Percentiles rank a stretch among this genome's conserved stretches.
Conservation (phyloP, 768 basidiomycete genomes). For the Hysterangium stoloniferum region DNA sequence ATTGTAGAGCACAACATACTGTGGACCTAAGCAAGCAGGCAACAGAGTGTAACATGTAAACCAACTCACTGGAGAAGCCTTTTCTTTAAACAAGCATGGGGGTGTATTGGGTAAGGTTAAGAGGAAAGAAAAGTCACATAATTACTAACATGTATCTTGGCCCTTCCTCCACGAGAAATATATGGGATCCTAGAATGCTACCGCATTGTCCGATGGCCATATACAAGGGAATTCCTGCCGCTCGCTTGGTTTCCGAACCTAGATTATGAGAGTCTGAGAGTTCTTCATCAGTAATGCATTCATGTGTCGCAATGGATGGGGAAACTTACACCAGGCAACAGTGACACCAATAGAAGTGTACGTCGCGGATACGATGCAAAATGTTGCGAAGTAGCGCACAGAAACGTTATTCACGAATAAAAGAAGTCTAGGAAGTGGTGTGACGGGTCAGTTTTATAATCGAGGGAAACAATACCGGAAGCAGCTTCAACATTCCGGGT, state of each 20-base stretch:
- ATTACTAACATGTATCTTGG: slow-evolving; percentile 56
- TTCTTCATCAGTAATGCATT: slow-evolving; percentile 45
- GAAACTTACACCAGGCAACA: too few species aligned
- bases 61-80: slow-evolving; percentile 46
- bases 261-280: slow-evolving; percentile 67
- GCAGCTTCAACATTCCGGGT: too few species aligned
- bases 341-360: slow-evolving; percentile 45
- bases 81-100: slow-evolving; percentile 35
- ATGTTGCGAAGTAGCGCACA: slow-evolving; percentile 70
- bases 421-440: too few species aligned
- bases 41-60: background rate
- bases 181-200: slow-evolving; percentile 60
- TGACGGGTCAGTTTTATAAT: too few species aligned
- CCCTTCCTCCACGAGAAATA: slow-evolving; percentile 56
- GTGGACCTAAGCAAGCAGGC: background rate
- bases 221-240: slow-evolving; percentile 68
- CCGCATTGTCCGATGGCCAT: slow-evolving; percentile 78
- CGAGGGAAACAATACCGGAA: too few species aligned
- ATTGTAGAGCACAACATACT: slow-evolving; percentile 35
- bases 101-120: too few species aligned
- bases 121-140: too few species aligned
- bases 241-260: slow-evolving; percentile 70
- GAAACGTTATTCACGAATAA: slow-evolving; percentile 44
- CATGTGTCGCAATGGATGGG: background rate
- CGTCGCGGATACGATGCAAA: slow-evolving; percentile 69